Evolutionary conservation across 805 yeast genomes (phyloP).

Genomic region (Candida takata): DNA sequence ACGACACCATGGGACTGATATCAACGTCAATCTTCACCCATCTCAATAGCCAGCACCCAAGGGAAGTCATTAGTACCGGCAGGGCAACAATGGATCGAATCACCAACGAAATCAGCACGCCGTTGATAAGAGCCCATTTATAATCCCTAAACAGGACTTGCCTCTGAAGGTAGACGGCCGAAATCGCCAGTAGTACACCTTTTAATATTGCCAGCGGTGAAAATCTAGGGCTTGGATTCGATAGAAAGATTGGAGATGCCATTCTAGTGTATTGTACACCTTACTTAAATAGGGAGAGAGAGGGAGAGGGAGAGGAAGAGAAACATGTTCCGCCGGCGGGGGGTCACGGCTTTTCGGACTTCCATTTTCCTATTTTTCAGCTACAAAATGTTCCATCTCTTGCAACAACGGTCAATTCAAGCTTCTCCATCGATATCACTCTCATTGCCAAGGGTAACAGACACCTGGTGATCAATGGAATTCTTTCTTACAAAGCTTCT

Average conservation of each 20-base stretch:
- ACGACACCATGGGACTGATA: neutral
- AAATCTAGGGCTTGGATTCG: conserved; percentile 13
- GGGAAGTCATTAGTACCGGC: conserved; percentile 1
- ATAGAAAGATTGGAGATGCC: conserved; percentile 19
- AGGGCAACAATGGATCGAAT: conserved; percentile 2
- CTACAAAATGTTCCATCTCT: no score
- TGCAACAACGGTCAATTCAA: no score
- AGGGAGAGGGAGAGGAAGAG: no score
- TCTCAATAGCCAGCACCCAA: neutral
- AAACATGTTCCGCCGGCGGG: no score
- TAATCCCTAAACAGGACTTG: conserved; percentile 11
- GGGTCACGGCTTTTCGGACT: no score
- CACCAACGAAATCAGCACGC: conserved; percentile 9
- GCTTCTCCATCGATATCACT: no score
- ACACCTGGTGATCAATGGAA: neutral
- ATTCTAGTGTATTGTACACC: conserved; percentile 1
- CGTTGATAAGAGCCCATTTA: conserved; percentile 3
- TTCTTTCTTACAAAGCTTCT: neutral
- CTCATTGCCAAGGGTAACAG: no score
- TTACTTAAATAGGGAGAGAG: no score
- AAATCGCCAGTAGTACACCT: conserved; percentile 14
- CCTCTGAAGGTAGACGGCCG: conserved; percentile 15
- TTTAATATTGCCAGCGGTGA: conserved; percentile 10
- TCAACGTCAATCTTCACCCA: neutral
- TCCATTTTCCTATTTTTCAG: no score